A percentile compares a stretch with the other conserved stretches of the same genome.
Evolutionary conservation across 1,284 basidiomycete genomes (phyloP).

Genomic region (Cryptococcus depauperatus): DNA sequence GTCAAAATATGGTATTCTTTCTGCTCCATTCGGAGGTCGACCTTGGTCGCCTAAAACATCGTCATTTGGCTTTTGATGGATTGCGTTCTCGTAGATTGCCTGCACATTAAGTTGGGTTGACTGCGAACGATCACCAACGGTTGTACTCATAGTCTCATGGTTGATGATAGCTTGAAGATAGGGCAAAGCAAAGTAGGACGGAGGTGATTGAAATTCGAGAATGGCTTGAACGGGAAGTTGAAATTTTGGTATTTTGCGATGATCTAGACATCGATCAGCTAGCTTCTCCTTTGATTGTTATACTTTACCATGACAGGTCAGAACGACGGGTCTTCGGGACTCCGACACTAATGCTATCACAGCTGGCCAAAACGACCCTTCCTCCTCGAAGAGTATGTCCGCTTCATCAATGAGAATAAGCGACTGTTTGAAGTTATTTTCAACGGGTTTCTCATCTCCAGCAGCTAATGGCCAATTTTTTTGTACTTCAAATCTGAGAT

Average conservation of each 20-base stretch:
- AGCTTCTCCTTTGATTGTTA: no score
- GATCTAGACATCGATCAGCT: constrained; percentile 15
- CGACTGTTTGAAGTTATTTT: constrained; percentile 58
- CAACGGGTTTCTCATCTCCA: not conserved
- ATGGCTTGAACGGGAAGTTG: constrained; percentile 71
- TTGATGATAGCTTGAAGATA: constrained; percentile 64
- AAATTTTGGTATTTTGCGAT: constrained; percentile 55
- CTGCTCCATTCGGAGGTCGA: constrained; percentile 43
- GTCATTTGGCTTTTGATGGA: constrained; percentile 2
- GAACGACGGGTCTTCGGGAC: constrained; percentile 73
- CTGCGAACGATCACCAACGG: not conserved
- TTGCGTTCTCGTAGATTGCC: not conserved
- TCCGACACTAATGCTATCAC: constrained; percentile 69
- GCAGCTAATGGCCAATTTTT: no score
- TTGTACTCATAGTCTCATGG: constrained; percentile 52
- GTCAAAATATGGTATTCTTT: constrained; percentile 49
- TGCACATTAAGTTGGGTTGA: constrained; percentile 1
- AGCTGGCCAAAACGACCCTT: constrained; percentile 83
- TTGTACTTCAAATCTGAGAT: no score
- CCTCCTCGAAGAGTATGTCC: constrained; percentile 84
- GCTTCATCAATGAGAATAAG: constrained; percentile 94
- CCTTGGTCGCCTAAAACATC: constrained; percentile 32
- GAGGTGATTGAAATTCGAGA: constrained; percentile 59
- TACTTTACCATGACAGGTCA: constrained; percentile 93
- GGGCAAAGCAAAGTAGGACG: constrained; percentile 54